Evolutionary conservation across 208 protist genomes (phyloP).

Genomic region (Strigomonas culicis): DNA sequence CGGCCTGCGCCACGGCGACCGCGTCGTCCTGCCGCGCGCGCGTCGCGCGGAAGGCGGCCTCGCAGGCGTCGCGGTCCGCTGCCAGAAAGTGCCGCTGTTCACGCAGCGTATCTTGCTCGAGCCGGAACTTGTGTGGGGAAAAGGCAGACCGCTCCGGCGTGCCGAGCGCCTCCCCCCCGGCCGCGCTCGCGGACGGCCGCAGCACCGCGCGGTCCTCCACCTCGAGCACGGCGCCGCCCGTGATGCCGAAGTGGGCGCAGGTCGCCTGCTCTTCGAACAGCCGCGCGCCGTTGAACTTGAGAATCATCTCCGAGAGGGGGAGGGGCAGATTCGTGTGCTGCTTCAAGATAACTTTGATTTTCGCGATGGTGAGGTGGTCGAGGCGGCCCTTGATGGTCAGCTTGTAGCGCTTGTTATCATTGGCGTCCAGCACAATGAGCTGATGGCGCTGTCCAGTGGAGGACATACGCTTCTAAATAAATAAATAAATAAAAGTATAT

Average conservation of each 20-base stretch:
- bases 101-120: conserved; percentile 14
- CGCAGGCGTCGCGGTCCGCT: conserved; percentile 15
- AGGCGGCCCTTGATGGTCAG: neutral
- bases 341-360: neutral
- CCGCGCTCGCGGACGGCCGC: neutral
- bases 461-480: neutral
- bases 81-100: conserved; percentile 29
- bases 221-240: neutral
- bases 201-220: neutral
- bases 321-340: neutral
- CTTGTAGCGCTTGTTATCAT: neutral
- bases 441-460: conserved; percentile 3
- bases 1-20: neutral
- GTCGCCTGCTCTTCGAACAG: neutral
- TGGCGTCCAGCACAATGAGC: neutral
- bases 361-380: neutral
- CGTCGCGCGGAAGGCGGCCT: conserved; percentile 19
- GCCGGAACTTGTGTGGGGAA: neutral
- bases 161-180: too few relatives aligned
- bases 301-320: neutral
- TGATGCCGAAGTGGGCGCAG: neutral
- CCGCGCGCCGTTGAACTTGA: neutral
- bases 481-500: conserved; percentile 1
- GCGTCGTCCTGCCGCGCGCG: neutral
- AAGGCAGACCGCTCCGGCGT: neutral